Evolutionary conservation across 257 asterid species (phyloP).

Genomic region (Fraxinus americana): DNA sequence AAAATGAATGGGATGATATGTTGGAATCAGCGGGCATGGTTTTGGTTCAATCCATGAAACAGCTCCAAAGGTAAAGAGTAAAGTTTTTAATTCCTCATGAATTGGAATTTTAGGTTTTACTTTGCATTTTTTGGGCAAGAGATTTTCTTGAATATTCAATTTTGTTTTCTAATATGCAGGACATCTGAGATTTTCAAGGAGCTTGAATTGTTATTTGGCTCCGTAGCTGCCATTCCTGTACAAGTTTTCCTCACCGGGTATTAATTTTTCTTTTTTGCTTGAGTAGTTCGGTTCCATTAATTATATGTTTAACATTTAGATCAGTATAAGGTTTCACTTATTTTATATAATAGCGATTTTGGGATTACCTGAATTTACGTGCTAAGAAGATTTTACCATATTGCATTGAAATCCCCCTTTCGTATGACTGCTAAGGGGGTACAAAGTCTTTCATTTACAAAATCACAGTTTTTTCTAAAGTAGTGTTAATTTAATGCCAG

Average conservation of each 20-base stretch:
- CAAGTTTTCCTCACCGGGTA: constrained; percentile 78
- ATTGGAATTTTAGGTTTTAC: not conserved
- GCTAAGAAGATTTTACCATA: not conserved
- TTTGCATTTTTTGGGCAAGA: not conserved
- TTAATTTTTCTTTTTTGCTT: constrained; percentile 17
- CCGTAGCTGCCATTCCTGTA: constrained; percentile 58
- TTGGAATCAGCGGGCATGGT: constrained; percentile 91
- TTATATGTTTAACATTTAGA: not conserved
- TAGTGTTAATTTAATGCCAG: not conserved
- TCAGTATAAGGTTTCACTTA: not conserved
- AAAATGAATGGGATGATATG: constrained; percentile 54
- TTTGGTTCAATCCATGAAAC: constrained; percentile 76
- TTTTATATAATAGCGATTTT: not conserved
- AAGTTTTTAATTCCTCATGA: not conserved
- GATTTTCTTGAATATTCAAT: constrained; percentile 18
- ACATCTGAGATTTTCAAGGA: constrained; percentile 66
- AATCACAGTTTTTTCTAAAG: not conserved
- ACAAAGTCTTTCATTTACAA: not conserved
- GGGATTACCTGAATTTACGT: not conserved
- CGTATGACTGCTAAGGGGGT: not conserved
- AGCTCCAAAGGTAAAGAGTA: constrained; percentile 53
- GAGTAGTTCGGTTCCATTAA: not conserved
- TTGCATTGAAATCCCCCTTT: not conserved
- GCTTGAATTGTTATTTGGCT: constrained; percentile 66
- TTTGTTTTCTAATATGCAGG: constrained; percentile 48